phyloP scores from a whole-genome alignment of 768 basidiomycete genomes.

The Pisolithus sp. region DNA sequence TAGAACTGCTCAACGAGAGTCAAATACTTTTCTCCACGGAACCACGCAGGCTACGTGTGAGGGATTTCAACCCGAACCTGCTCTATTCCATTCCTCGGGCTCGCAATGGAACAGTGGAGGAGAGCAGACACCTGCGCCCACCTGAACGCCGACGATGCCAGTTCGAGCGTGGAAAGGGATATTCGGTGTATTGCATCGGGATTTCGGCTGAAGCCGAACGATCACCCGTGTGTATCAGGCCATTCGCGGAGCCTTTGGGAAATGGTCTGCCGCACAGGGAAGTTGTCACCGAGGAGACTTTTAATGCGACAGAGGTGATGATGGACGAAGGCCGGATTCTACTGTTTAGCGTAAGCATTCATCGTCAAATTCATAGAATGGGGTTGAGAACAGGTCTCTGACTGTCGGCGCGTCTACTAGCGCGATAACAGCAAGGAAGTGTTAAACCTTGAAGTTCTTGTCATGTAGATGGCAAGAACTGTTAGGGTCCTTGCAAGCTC shows the following conservation, averaged over 20 bases:
- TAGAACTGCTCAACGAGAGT: constrained; percentile 31
- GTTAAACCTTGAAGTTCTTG: constrained; percentile 38
- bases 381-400: background rate
- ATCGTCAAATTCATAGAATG: background rate
- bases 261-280: constrained; percentile 48
- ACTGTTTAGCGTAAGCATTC: constrained; percentile 36
- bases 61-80: constrained; percentile 32
- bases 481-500: no score
- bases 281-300: constrained; percentile 41
- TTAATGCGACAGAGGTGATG: constrained; percentile 51
- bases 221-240: constrained; percentile 30
- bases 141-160: background rate
- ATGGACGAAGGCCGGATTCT: constrained; percentile 48
- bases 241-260: constrained; percentile 42
- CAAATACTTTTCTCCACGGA: background rate
- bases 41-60: constrained; percentile 24
- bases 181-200: background rate
- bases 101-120: constrained; percentile 1
- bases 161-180: background rate
- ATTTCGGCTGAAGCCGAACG: constrained; percentile 15
- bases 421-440: constrained; percentile 32
- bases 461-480: constrained; percentile 28
- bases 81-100: background rate
- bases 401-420: constrained; percentile 17
- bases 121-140: constrained; percentile 20